These are phyloP conservation scores for Penicillium paxilli DNA, from an alignment of 495 filamentous ascomycete genomes.

Conservation along the genomic window DNA sequence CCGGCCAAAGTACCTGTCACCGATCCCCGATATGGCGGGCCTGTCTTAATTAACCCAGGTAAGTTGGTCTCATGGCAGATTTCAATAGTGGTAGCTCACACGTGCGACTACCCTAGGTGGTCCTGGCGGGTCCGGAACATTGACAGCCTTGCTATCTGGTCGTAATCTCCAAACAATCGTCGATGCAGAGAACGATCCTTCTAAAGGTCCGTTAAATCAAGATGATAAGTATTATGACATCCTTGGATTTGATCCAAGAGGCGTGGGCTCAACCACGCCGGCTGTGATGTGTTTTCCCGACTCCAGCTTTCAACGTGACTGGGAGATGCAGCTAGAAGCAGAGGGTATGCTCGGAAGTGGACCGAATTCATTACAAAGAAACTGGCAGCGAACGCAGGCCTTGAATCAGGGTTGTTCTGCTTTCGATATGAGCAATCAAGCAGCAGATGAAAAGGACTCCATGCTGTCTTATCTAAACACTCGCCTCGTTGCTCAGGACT, in stretches of 20 bases:
- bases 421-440: slow-evolving; percentile 24
- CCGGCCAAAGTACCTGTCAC: slow-evolving; percentile 47
- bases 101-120: slow-evolving; percentile 39
- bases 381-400: slow-evolving; percentile 49
- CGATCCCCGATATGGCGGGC: slow-evolving; percentile 47
- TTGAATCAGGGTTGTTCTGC: slow-evolving; percentile 38
- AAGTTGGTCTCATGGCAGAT: not conserved
- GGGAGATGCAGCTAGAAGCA: slow-evolving; percentile 39
- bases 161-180: slow-evolving; percentile 42
- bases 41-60: slow-evolving; percentile 50
- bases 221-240: slow-evolving; percentile 52
- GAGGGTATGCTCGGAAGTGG: slow-evolving; percentile 46
- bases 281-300: slow-evolving; percentile 49
- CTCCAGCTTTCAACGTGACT: slow-evolving; percentile 34
- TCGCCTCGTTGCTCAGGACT: slow-evolving; percentile 47
- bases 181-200: slow-evolving; percentile 35
- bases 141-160: slow-evolving; percentile 35
- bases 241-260: slow-evolving; percentile 57
- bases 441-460: slow-evolving; percentile 23
- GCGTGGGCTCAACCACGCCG: slow-evolving; percentile 52
- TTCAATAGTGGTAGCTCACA: not conserved
- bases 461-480: slow-evolving; percentile 52
- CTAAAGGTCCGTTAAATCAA: not conserved
- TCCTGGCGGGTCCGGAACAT: slow-evolving; percentile 50
- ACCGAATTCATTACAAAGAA: slow-evolving; percentile 37